phyloP scores from a whole-genome alignment of 2,329 filamentous ascomycete species.

The Arthrobotrys sinensis region DNA sequence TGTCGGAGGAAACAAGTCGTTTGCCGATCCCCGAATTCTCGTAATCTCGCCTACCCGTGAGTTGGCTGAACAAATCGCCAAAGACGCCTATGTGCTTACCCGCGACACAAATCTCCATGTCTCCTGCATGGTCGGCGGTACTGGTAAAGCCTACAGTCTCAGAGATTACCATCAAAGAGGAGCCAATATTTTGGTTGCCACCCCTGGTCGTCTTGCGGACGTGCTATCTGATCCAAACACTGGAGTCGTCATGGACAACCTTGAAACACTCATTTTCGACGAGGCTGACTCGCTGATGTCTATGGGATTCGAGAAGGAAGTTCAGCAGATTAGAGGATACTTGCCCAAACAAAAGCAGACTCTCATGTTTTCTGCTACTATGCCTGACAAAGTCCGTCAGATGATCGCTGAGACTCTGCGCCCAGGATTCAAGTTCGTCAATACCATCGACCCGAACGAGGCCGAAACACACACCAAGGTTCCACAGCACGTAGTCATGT shows the following conservation, averaged over 20 bases:
- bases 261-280: slow-evolving; percentile 76
- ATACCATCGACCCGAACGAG: slow-evolving; percentile 87
- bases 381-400: slow-evolving; percentile 84
- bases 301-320: slow-evolving; percentile 77
- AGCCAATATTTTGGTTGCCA: slow-evolving; percentile 91
- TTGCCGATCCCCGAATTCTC: slow-evolving; percentile 77
- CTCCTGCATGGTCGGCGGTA: slow-evolving; percentile 90
- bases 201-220: slow-evolving; percentile 89
- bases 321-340: slow-evolving; percentile 74
- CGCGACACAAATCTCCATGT: slow-evolving; percentile 77
- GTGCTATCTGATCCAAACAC: slow-evolving; percentile 78
- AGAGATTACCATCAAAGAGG: slow-evolving; percentile 78
- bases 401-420: slow-evolving; percentile 86
- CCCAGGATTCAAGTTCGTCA: slow-evolving; percentile 86
- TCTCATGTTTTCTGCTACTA: slow-evolving; percentile 94
- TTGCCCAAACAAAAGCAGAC: slow-evolving; percentile 88
- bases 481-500: slow-evolving; percentile 81
- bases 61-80: slow-evolving; percentile 83
- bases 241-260: slow-evolving; percentile 76
- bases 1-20: slow-evolving; percentile 63
- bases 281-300: slow-evolving; percentile 79
- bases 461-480: slow-evolving; percentile 86
- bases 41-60: slow-evolving; percentile 85
- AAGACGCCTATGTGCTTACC: slow-evolving; percentile 81
- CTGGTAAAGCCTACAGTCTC: slow-evolving; percentile 80